Conservation (phyloP, 2,329 filamentous ascomycete genomes). For the Penicillium capsulatum region DNA sequence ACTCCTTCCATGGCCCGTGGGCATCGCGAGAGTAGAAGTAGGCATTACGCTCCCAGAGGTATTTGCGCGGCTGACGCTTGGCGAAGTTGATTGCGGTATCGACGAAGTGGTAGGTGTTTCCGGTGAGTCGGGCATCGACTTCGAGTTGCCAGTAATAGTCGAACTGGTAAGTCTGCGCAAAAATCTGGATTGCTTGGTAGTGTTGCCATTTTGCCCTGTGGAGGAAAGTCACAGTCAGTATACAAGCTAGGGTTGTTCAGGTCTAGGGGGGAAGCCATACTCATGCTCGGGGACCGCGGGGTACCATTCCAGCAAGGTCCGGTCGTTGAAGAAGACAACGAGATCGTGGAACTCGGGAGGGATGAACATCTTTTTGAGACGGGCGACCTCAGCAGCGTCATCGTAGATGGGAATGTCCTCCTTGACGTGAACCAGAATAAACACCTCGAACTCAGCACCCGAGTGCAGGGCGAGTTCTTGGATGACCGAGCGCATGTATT, state of each 20-base stretch:
- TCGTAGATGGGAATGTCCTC: neutral
- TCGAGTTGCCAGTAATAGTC: slow-evolving; percentile 81
- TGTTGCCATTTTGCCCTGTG: slow-evolving; percentile 37
- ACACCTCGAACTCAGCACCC: slow-evolving; percentile 2
- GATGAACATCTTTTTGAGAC: slow-evolving; percentile 1
- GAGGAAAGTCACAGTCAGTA: neutral
- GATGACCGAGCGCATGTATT: slow-evolving; percentile 5
- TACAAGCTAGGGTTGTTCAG: neutral
- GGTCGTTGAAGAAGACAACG: slow-evolving; percentile 5
- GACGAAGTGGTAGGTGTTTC: slow-evolving; percentile 72
- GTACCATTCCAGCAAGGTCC: slow-evolving; percentile 6
- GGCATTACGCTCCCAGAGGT: slow-evolving; percentile 56
- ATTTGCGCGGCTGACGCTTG: slow-evolving; percentile 53
- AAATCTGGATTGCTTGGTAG: slow-evolving; percentile 71
- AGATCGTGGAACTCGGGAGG: slow-evolving; percentile 8
- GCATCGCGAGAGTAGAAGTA: slow-evolving; percentile 44
- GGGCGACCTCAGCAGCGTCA: neutral
- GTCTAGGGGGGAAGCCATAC: slow-evolving; percentile 2
- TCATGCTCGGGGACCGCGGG: slow-evolving; percentile 6
- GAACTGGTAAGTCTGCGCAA: slow-evolving; percentile 69
- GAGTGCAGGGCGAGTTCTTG: slow-evolving; percentile 3
- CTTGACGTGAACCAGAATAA: slow-evolving; percentile 1
- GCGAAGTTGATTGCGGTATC: slow-evolving; percentile 58
- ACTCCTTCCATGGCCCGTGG: slow-evolving; percentile 4
- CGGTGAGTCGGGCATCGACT: slow-evolving; percentile 68